Evolutionary conservation across 148 eudicot species (phyloP), one percentile per base, ranked within the genome.

Genomic region (Rhododendron mucronatum): DNA sequence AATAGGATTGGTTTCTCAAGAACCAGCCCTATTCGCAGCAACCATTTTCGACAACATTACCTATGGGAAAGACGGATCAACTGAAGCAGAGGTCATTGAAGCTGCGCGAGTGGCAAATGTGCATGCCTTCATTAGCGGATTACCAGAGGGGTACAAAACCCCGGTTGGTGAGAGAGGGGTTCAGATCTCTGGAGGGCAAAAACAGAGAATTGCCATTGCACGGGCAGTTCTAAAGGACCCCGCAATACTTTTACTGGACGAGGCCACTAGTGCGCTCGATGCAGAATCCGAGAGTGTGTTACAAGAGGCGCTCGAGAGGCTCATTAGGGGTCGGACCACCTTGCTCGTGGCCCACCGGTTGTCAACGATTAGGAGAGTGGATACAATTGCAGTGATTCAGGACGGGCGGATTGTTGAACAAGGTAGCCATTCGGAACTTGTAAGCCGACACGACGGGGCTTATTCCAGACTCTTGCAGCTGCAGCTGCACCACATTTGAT

Each of bases 231-330:
- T 97, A 0, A 97, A 97, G 86, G 92, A 95, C 84, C 99, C 98
- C 0, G 84, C 94, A 4, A 97, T 97, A 57, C 95, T 97, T 3
- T 85, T 95, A 1, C 84, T 97, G 18, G 99, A 97, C 30, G 99
- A 97, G 87, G 99, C 99, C 44, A 97, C 99, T 0, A 97, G 99
- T 53, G 99, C 99, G 12, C 92, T 97, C 1, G 99, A 97, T 51
- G 96, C 98, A 0, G 98, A 97, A 83, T 97, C 99, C 0, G 98
- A 97, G 88, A 93, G 98, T 35, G 95, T 94, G 35, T 89, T 97
- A 15, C 99, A 97, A 88, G 99, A 97, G 86, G 98, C 99, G 0
- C 93, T 97, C 0, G 98, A 97, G 89, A 88, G 96, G 89, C 93
- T 97, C 7, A 95, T 95, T 98, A 92, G 98, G 87, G 95, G 98